Evolutionary conservation across 805 yeast genomes (phyloP), one percentile per base, ranked within the genome.

Genomic region (Kurtzmaniella cleridarum): DNA sequence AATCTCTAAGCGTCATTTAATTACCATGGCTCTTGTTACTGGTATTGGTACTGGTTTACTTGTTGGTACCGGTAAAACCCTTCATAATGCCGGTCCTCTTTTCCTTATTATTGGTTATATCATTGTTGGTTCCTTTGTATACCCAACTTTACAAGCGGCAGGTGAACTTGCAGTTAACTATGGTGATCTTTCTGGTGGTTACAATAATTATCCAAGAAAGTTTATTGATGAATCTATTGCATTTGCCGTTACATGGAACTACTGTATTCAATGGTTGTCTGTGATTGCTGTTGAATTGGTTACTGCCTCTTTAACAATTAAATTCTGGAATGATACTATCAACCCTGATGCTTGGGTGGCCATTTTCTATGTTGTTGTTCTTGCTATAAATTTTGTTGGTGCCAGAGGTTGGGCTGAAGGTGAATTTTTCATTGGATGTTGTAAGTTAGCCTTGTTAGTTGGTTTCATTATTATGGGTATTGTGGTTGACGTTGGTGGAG

Each of bases 221-320:
- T 70, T 79, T 44, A 62, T 80, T 23, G 85, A 79, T 48, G 75
- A 73, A 14, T 73, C 80, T 1, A 53, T 76, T 18, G 76, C 78
- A 3, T 80, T 80, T 52, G 76, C 85, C 1, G 70, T 74, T 30
- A 77, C 81, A 15, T 75, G 83, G 77, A 75, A 74, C 48, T 80
- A 79, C 51, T 76, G 78, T 56, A 60, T 80, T 35, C 81, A 78
- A 56, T 80, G 84, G 81, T 57, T 77, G 47, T 66, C 75, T 32
- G 81, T 78, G 40, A 67, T 80, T 39, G 78, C 84, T 2, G 66
- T 80, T 35, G 86, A 80, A 52, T 65, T 79, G 51, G 83, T 79
- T 23, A 78, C 84, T 17, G 83, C 83, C 14, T 65, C 79, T 31
- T 71, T 78, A 66, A 78, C 84, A 20, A 69, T 80, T 41, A 62